phyloP scores from a whole-genome alignment of 2,329 filamentous ascomycete genomes.

The Lecanicillium sp. region DNA sequence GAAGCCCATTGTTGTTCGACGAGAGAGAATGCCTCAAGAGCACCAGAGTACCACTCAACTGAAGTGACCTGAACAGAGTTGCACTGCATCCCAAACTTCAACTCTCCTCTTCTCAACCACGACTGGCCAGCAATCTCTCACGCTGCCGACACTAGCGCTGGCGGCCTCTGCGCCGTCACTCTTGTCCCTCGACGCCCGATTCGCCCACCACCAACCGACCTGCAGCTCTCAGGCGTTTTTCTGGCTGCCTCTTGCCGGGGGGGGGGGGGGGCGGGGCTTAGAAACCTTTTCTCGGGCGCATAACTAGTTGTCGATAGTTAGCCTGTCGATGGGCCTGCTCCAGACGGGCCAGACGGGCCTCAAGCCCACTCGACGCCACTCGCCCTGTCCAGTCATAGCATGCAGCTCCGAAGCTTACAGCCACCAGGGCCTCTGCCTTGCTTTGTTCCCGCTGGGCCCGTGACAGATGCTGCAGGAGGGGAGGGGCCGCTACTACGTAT shows the following conservation, averaged over 20 bases:
- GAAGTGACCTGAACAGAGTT: background rate
- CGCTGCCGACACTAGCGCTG: slow-evolving; percentile 1
- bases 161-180: background rate
- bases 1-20: background rate
- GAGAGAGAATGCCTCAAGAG: background rate
- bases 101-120: background rate
- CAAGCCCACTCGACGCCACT: background rate
- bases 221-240: slow-evolving; percentile 11
- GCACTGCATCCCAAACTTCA: background rate
- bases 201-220: slow-evolving; percentile 10
- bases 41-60: too few relatives aligned
- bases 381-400: slow-evolving; percentile 1
- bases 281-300: slow-evolving; percentile 2
- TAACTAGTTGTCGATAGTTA: too few relatives aligned
- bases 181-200: slow-evolving; percentile 3
- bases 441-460: background rate
- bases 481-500: background rate
- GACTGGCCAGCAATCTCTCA: slow-evolving; percentile 4
- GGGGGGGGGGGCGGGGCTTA: too few relatives aligned
- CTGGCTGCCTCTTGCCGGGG: slow-evolving; percentile 7
- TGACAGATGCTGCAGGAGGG: background rate
- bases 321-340: background rate
- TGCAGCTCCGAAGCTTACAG: slow-evolving; percentile 1
- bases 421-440: slow-evolving; percentile 9
- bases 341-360: background rate